phyloP scores from a whole-genome alignment of 2,329 filamentous ascomycete species.

The Aspergillus spinulosporus region DNA sequence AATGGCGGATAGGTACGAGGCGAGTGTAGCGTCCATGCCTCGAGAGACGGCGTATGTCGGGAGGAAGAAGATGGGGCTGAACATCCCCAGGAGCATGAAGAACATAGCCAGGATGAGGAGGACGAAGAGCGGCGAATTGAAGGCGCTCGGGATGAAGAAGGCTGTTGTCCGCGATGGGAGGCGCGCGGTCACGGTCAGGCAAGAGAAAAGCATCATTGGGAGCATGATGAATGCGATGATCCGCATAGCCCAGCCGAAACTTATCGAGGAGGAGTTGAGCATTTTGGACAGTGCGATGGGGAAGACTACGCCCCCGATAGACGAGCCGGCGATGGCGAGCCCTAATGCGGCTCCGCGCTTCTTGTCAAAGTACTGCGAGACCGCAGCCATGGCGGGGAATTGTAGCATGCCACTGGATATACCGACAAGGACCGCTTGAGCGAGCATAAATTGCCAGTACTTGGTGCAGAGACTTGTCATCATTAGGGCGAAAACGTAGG shows the following conservation, averaged over 20 bases:
- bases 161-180: slow-evolving; percentile 18
- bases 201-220: slow-evolving; percentile 45
- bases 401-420: slow-evolving; percentile 43
- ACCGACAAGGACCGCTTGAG: slow-evolving; percentile 27
- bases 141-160: slow-evolving; percentile 21
- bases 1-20: slow-evolving; percentile 36
- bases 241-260: slow-evolving; percentile 56
- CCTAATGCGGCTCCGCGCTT: slow-evolving; percentile 52
- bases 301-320: slow-evolving; percentile 56
- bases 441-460: slow-evolving; percentile 55
- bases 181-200: slow-evolving; percentile 23
- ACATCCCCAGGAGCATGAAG: slow-evolving; percentile 30
- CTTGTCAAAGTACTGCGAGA: slow-evolving; percentile 52
- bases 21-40: slow-evolving; percentile 18
- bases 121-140: slow-evolving; percentile 46
- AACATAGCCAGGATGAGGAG: slow-evolving; percentile 22
- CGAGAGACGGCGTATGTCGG: slow-evolving; percentile 25
- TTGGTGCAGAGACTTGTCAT: slow-evolving; percentile 59
- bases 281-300: slow-evolving; percentile 49
- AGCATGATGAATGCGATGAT: slow-evolving; percentile 55
- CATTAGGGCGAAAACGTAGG: slow-evolving; percentile 60
- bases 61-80: slow-evolving; percentile 34
- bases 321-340: slow-evolving; percentile 49
- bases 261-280: slow-evolving; percentile 49
- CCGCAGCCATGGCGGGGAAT: slow-evolving; percentile 48